A percentile compares a stretch with the other conserved stretches of the same genome.
Conservation (phyloP, 2,329 filamentous ascomycete genomes). For the Geosmithia putterillii region DNA sequence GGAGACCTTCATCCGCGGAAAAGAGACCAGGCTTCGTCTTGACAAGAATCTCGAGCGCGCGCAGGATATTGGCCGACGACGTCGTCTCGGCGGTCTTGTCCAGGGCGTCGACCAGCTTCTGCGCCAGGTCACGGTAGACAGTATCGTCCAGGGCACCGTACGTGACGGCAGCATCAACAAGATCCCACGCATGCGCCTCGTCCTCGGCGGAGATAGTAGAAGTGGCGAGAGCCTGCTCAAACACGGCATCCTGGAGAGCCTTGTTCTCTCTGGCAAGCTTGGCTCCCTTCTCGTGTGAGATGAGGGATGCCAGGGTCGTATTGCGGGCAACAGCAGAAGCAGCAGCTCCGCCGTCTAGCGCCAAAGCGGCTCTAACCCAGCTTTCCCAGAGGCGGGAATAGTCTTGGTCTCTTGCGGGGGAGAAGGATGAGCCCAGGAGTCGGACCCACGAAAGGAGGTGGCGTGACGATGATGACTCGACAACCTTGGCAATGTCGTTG, state of each 20-base stretch:
- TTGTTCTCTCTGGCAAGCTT: slow-evolving; percentile 22
- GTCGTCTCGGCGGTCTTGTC: slow-evolving; percentile 12
- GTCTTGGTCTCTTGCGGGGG: not conserved
- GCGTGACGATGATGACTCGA: slow-evolving; percentile 56
- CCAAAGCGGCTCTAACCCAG: slow-evolving; percentile 29
- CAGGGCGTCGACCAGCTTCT: slow-evolving; percentile 19
- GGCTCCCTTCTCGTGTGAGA: slow-evolving; percentile 29
- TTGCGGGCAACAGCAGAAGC: no score
- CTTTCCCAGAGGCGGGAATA: slow-evolving; percentile 25
- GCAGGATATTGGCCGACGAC: slow-evolving; percentile 19
- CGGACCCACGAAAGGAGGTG: slow-evolving; percentile 56
- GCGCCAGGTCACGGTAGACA: slow-evolving; percentile 18
- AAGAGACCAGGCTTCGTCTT: slow-evolving; percentile 31
- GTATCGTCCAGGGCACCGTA: slow-evolving; percentile 25
- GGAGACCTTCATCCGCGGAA: slow-evolving; percentile 27
- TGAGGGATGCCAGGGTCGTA: slow-evolving; percentile 27
- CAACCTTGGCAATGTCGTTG: slow-evolving; percentile 38
- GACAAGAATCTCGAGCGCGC: slow-evolving; percentile 34
- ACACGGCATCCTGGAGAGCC: slow-evolving; percentile 34
- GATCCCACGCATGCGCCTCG: slow-evolving; percentile 20
- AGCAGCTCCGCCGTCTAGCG: slow-evolving; percentile 10
- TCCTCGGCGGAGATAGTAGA: slow-evolving; percentile 13
- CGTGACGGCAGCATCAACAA: slow-evolving; percentile 35
- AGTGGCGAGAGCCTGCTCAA: slow-evolving; percentile 24
- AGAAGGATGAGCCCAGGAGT: slow-evolving; percentile 32